Evolutionary conservation across 1,284 basidiomycete species (phyloP), one percentile per base, ranked within the genome.

Genomic region (Irpex lacteus): DNA sequence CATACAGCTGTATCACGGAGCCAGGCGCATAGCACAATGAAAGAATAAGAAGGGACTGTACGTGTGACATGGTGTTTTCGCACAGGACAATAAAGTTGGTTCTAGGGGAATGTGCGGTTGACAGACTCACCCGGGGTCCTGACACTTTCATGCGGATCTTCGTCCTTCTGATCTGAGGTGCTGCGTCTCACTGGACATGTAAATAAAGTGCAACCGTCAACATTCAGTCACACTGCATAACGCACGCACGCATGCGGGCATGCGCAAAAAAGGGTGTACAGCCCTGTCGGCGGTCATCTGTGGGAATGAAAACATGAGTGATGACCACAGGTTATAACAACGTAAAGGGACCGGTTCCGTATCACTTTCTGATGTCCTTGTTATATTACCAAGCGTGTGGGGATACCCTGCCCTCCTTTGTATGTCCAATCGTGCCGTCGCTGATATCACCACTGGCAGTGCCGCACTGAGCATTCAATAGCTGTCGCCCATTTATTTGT

Each of bases 281-380:
- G 50, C 50, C 52, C 54, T 36, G 21, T 56, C 54, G 54, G 54
- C 54, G 54, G 54, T 56, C 54, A 36, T 56, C 54, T 56, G 54
- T 56, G 54, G 0, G 54, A 56, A 21, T 18, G 50, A 53, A 56
- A 56, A 19, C 52, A 53, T 53, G 18, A 53, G 52, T 53, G 26
- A 53, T 19, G 52, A 19, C 52, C 52, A 53, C 52, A 32, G 19
- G 52, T 19, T 53, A 32, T 2, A 53, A 21, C 54, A 56, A 56
- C 54, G 54, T 56, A 56, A 56, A 56, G 32, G 54, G 26, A 56
- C 15, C 32, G 18, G 54, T 56, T 56, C 54, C 54, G 54, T 56
- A 56, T 56, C 54, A 56, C 21, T 15, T 56, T 56, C 54, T 56
- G 54, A 56, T 56, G 21, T 47, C 34, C 32, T 15, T 56, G 34